A percentile compares a stretch with the other conserved stretches of the same genome.
Evolutionary conservation across 768 basidiomycete genomes (phyloP).

Genomic region (Strobilomyces confusus): DNA sequence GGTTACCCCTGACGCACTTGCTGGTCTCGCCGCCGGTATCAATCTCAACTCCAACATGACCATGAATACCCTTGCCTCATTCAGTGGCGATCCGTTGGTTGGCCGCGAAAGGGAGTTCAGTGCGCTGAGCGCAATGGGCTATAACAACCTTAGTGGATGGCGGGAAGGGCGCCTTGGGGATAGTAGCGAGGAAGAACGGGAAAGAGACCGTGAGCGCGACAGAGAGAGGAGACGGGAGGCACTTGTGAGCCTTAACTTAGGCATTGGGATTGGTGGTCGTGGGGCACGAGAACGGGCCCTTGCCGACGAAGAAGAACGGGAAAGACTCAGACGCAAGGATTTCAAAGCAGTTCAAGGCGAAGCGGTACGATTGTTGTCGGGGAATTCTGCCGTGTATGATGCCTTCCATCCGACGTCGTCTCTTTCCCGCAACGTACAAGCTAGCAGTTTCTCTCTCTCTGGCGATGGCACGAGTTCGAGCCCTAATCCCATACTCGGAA

Average conservation of each 20-base stretch:
- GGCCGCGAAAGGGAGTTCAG: constrained; percentile 46
- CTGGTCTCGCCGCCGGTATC: constrained; percentile 29
- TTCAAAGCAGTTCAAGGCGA: constrained; percentile 38
- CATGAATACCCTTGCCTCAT: constrained; percentile 24
- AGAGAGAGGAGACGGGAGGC: constrained; percentile 40
- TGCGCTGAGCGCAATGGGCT: constrained; percentile 46
- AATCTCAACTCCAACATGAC: constrained; percentile 27
- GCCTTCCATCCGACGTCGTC: constrained; percentile 67
- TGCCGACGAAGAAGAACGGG: constrained; percentile 54
- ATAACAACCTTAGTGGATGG: constrained; percentile 34
- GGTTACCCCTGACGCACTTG: constrained; percentile 27
- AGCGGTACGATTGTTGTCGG: constrained; percentile 36
- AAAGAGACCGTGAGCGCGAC: constrained; percentile 47
- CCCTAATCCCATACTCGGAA: constrained; percentile 21
- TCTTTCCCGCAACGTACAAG: constrained; percentile 25
- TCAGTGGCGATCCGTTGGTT: constrained; percentile 29
- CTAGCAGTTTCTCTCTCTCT: constrained; percentile 19
- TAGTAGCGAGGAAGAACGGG: constrained; percentile 34
- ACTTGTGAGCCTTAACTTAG: constrained; percentile 38
- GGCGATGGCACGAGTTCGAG: constrained; percentile 16
- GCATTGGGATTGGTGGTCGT: constrained; percentile 33
- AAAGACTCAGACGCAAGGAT: constrained; percentile 52
- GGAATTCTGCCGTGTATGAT: constrained; percentile 57
- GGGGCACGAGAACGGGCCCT: constrained; percentile 60
- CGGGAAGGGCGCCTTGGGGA: constrained; percentile 35